phyloP scores from a whole-genome alignment of 2,329 filamentous ascomycete genomes.

The Hymenoscyphus fructigenus region DNA sequence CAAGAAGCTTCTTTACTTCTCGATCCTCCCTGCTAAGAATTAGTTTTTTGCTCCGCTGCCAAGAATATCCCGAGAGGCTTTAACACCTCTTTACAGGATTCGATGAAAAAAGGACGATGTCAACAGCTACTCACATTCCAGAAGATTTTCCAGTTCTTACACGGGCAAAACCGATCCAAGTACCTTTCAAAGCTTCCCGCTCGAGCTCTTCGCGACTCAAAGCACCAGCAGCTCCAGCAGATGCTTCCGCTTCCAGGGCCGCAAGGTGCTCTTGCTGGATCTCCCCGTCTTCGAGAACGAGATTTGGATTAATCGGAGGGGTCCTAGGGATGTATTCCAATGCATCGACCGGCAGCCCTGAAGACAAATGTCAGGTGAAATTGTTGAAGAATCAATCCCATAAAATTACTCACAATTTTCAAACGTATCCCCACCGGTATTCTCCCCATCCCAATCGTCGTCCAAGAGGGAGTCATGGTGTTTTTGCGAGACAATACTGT shows the following conservation, averaged over 20 bases:
- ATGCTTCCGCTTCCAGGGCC: slow-evolving; percentile 26
- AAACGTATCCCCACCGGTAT: slow-evolving; percentile 10
- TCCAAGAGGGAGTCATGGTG: slow-evolving; percentile 64
- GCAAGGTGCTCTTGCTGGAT: slow-evolving; percentile 32
- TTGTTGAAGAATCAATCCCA: background rate
- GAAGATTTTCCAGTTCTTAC: slow-evolving; percentile 27
- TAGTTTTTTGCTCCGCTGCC: background rate
- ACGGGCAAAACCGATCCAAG: slow-evolving; percentile 29
- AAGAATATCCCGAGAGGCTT: background rate
- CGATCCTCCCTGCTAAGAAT: slow-evolving; percentile 8
- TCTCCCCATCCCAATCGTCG: slow-evolving; percentile 37
- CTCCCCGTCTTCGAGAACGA: slow-evolving; percentile 33
- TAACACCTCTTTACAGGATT: background rate
- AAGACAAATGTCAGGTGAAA: slow-evolving; percentile 1
- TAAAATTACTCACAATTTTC: slow-evolving; percentile 22
- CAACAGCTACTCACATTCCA: background rate
- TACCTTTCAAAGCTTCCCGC: slow-evolving; percentile 25
- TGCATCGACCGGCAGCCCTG: slow-evolving; percentile 29
- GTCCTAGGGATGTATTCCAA: slow-evolving; percentile 27
- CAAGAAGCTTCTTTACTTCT: slow-evolving; percentile 25
- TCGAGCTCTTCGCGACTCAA: slow-evolving; percentile 23
- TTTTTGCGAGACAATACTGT: slow-evolving; percentile 57
- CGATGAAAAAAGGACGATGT: background rate
- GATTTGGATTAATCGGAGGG: slow-evolving; percentile 27
- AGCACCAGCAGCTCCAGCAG: slow-evolving; percentile 7